A percentile compares a stretch with the other conserved stretches of the same genome.
Conservation (phyloP, 2,329 filamentous ascomycete species). For the Penicillium sp. region DNA sequence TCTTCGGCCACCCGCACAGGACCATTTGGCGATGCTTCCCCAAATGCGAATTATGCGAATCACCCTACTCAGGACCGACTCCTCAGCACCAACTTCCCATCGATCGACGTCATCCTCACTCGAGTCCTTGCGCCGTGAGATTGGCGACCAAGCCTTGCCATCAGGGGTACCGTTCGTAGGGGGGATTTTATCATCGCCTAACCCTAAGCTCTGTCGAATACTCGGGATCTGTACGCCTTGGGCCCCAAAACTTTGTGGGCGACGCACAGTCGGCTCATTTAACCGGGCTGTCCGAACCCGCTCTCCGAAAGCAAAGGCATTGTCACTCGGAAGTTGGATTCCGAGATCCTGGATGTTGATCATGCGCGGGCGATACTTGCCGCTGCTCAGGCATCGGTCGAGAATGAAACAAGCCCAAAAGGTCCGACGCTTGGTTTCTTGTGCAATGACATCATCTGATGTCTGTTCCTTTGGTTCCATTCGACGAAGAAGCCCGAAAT, state of each 20-base stretch:
- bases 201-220: conserved; percentile 41
- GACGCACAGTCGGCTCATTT: conserved; percentile 43
- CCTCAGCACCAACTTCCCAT: conserved; percentile 55
- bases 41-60: conserved; percentile 58
- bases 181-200: conserved; percentile 40
- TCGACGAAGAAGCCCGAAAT: conserved; percentile 38
- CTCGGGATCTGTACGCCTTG: conserved; percentile 45
- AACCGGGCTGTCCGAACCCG: conserved; percentile 54
- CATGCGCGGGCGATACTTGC: conserved; percentile 56
- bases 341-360: conserved; percentile 51
- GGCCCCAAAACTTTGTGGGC: conserved; percentile 42
- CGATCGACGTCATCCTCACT: conserved; percentile 47
- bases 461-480: conserved; percentile 38
- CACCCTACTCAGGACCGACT: conserved; percentile 56
- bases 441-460: conserved; percentile 52
- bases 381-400: conserved; percentile 57
- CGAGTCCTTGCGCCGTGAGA: conserved; percentile 40
- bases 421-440: conserved; percentile 56
- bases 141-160: conserved; percentile 40
- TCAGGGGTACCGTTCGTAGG: conserved; percentile 32
- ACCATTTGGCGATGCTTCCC: conserved; percentile 58
- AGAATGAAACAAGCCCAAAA: conserved; percentile 62
- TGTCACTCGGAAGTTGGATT: conserved; percentile 58
- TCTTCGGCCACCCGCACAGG: conserved; percentile 54
- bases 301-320: conserved; percentile 56